Evolutionary conservation across 257 asterid species (phyloP), one percentile per base, ranked within the genome.

Genomic region (Penstemon barbatus): DNA sequence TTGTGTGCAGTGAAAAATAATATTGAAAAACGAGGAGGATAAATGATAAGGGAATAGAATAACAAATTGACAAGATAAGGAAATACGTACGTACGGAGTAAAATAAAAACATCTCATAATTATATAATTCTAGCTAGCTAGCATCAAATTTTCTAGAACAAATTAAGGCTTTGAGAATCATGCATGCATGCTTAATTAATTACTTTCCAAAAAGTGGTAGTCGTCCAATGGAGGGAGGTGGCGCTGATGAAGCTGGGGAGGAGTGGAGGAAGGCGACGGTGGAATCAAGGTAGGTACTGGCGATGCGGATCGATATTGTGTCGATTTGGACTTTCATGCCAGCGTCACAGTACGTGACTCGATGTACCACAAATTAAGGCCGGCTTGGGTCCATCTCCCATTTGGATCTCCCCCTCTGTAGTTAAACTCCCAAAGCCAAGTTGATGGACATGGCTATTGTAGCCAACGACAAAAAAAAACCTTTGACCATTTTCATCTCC

Each of bases 301-400:
- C 11, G 68, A 44, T 19, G 25, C 19, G 43, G 9, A 37, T 89
- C 74, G 82, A 68, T 4, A 72, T 52, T 55, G 77, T 75, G 78
- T 72, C 68, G 74, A 91, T 75, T 46, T 75, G 68, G 53, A 91
- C 15, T 61, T 91, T 91, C 97, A 88, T 91, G 75, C 97, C 96
- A 39, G 25, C 13, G 66, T 73, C 53, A 84, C 97, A 91, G 78
- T 15, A 15, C 18, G 18, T 88, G 96, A 0, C 83, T 85, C 5
- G 59, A 71, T 50, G 82, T 72, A 19, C 87, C 85, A 73, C 97
- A 86, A 45, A 83, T 80, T 79, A 85, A 91, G 84, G 18, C 18
- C 18, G 18, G 18, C 18, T 15, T 15, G 84, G 38, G 83, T 85
- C 95, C 96, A 87, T 19, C 88, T 86, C 39, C 86, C 92, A 37